phyloP scores from a whole-genome alignment of 345 rosid species.

The Salix exigua region DNA sequence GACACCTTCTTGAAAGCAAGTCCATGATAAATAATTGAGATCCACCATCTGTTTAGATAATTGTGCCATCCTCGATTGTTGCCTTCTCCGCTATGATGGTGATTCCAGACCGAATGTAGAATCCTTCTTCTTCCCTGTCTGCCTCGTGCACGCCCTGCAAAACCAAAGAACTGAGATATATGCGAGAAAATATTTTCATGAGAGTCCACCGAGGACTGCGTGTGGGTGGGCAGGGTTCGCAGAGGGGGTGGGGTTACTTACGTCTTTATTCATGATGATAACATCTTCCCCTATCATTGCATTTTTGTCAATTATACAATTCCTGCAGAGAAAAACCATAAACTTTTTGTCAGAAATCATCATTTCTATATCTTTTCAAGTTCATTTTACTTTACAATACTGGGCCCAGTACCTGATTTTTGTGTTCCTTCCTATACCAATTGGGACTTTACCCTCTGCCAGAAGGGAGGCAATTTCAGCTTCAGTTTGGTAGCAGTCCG shows the following conservation, averaged over 20 bases:
- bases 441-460: conserved; percentile 82
- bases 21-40: not conserved
- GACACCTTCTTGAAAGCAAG: not conserved
- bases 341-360: conserved; percentile 7
- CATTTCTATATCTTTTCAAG: not conserved
- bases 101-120: conserved; percentile 76
- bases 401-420: conserved; percentile 53
- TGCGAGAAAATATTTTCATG: not conserved
- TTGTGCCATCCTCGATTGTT: conserved; percentile 68
- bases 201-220: not conserved
- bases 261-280: conserved; percentile 69
- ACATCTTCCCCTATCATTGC: conserved; percentile 85
- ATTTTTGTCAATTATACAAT: conserved; percentile 93
- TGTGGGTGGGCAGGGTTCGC: not conserved
- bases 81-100: conserved; percentile 78
- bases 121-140: conserved; percentile 72
- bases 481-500: conserved; percentile 88
- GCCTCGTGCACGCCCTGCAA: conserved; percentile 79
- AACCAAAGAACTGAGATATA: not conserved
- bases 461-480: conserved; percentile 82
- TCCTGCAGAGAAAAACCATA: conserved; percentile 40
- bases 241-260: conserved; percentile 22
- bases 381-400: not conserved
- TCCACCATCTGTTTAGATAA: conserved; percentile 39
- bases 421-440: conserved; percentile 76